phyloP scores from a whole-genome alignment of 2,329 filamentous ascomycete species.

The Trichoderma atroviride region DNA sequence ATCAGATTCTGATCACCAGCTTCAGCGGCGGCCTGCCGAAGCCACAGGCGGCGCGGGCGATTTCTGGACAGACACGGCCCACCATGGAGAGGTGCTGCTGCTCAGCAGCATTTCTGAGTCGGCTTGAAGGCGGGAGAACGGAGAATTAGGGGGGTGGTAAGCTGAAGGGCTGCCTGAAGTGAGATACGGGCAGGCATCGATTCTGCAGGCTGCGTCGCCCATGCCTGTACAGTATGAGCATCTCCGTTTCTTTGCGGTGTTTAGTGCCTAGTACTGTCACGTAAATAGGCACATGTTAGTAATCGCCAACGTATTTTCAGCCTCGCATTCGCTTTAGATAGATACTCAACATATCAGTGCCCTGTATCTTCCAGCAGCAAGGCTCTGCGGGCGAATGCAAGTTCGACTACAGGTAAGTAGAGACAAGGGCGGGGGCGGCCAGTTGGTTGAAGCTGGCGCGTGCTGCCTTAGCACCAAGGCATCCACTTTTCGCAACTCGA shows the following conservation, averaged over 20 bases:
- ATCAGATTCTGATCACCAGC: conserved; percentile 7
- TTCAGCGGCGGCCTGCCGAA: neutral
- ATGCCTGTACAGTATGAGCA: neutral
- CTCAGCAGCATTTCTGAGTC: neutral
- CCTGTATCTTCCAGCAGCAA: neutral
- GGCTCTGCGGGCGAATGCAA: neutral
- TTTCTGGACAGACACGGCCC: conserved; percentile 7
- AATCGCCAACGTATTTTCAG: neutral
- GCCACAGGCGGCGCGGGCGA: conserved; percentile 18
- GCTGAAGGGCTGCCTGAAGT: neutral
- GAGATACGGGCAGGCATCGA: neutral
- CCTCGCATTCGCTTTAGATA: neutral
- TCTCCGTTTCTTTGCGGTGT: neutral
- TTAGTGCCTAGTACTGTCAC: neutral
- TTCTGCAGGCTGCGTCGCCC: neutral
- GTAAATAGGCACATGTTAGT: neutral
- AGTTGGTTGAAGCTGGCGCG: neutral
- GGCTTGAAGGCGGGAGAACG: conserved; percentile 19
- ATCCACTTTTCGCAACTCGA: neutral
- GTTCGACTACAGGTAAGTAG: neutral
- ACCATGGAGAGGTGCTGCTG: neutral
- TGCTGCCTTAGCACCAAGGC: neutral
- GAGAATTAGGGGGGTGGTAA: conserved; percentile 10
- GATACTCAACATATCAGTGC: neutral
- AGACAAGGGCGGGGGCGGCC: neutral